A percentile compares a stretch with the other conserved stretches of the same genome.
phyloP scores from a whole-genome alignment of 1,284 basidiomycete species.

The Sporisorium scitamineum region DNA sequence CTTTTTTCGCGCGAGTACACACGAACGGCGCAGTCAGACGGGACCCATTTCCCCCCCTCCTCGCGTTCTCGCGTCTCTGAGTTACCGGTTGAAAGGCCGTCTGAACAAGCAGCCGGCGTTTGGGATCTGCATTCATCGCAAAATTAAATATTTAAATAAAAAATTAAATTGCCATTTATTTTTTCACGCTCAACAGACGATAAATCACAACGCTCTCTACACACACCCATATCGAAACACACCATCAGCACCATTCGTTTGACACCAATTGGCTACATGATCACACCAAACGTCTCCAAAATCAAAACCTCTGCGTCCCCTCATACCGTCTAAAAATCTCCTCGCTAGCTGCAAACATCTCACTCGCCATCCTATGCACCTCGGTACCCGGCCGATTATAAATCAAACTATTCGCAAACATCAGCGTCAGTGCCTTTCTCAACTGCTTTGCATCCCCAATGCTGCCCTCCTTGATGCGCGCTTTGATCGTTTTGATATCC shows the following conservation, averaged over 20 bases:
- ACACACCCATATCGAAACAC: background rate
- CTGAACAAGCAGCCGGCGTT: constrained; percentile 1
- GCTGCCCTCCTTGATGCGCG: constrained; percentile 60
- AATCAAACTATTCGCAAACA: constrained; percentile 67
- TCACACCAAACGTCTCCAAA: no score
- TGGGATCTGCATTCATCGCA: background rate
- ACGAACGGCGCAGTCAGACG: no score
- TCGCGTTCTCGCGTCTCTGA: background rate
- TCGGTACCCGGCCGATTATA: constrained; percentile 66
- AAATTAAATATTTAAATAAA: no score
- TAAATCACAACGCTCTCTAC: no score
- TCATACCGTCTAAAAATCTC: constrained; percentile 53
- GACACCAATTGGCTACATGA: no score
- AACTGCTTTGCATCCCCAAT: constrained; percentile 53
- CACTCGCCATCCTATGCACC: constrained; percentile 65
- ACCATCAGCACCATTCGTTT: no score
- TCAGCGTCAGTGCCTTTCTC: constrained; percentile 50
- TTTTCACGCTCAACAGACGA: constrained; percentile 2
- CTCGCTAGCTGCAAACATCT: constrained; percentile 63
- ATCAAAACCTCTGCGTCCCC: constrained; percentile 47
- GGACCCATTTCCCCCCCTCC: no score
- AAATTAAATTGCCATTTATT: no score
- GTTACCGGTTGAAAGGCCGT: background rate
- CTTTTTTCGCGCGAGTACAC: no score
- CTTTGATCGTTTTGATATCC: constrained; percentile 65